Conservation (phyloP, 495 filamentous ascomycete genomes). For the Sabuloglossum arenarium region DNA sequence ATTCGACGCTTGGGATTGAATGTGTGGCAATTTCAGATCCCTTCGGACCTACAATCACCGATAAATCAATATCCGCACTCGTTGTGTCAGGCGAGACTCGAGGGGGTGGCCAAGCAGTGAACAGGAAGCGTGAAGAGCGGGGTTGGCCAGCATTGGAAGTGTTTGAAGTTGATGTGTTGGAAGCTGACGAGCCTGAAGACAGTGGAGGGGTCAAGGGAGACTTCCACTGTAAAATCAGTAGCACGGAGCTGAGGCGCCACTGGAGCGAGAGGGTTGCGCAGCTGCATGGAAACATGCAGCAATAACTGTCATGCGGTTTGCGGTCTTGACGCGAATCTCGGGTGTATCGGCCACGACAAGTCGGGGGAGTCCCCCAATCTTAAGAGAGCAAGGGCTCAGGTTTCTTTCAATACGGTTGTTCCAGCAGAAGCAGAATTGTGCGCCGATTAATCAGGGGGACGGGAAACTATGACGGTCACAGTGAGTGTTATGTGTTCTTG, state of each 20-base stretch:
- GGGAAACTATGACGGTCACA: not conserved
- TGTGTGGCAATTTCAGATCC: conserved; percentile 73
- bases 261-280: conserved; percentile 12
- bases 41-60: conserved; percentile 81
- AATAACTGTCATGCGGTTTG: not conserved
- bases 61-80: conserved; percentile 54
- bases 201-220: conserved; percentile 20
- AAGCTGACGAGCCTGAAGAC: conserved; percentile 37
- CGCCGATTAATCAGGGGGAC: not conserved
- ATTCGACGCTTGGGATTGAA: conserved; percentile 32
- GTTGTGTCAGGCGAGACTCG: conserved; percentile 83
- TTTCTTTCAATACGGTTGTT: not conserved
- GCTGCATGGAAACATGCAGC: not conserved
- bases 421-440: not conserved
- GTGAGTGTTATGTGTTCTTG: not conserved
- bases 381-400: not conserved
- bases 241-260: conserved; percentile 45
- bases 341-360: not conserved
- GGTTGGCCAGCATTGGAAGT: conserved; percentile 59
- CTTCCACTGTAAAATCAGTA: conserved; percentile 78
- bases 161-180: conserved; percentile 83
- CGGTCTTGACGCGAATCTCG: not conserved
- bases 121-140: conserved; percentile 52
- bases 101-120: conserved; percentile 64
- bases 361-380: not conserved